These are phyloP conservation scores for Megacollybia marginata DNA, from an alignment of 768 basidiomycete genomes.

Conservation along the genomic window DNA sequence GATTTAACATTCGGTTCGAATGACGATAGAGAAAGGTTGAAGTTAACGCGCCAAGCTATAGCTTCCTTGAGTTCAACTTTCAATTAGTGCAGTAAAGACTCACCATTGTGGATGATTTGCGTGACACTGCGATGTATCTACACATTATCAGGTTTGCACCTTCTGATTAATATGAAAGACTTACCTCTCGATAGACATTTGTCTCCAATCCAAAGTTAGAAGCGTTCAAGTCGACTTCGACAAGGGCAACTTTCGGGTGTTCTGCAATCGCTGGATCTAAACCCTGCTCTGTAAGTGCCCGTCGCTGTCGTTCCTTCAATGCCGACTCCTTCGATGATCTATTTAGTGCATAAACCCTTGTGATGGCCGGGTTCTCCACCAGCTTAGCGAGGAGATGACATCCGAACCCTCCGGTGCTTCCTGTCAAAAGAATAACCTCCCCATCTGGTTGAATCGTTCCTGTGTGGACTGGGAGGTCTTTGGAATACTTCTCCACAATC, in stretches of 20 bases:
- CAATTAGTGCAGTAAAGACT: not conserved
- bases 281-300: constrained; percentile 21
- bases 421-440: constrained; percentile 25
- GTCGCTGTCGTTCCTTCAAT: constrained; percentile 16
- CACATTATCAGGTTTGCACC: too few species aligned
- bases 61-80: not conserved
- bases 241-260: constrained; percentile 22
- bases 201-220: constrained; percentile 21
- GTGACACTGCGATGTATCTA: constrained; percentile 23
- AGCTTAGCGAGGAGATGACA: constrained; percentile 19
- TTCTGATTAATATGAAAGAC: not conserved
- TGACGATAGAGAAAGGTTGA: constrained; percentile 41
- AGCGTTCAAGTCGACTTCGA: constrained; percentile 24
- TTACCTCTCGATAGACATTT: not conserved
- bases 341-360: constrained; percentile 9
- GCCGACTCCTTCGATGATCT: constrained; percentile 1
- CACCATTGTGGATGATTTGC: constrained; percentile 31
- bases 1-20: constrained; percentile 44
- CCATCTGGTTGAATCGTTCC: not conserved
- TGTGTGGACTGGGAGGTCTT: not conserved
- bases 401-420: constrained; percentile 33
- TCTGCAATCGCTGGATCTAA: constrained; percentile 24
- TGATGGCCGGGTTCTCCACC: not conserved
- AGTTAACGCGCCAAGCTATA: constrained; percentile 19
- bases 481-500: constrained; percentile 32